Evolutionary conservation across 192 early-diverging fungal species (phyloP).

Genomic region (Phycomyces nitens): DNA sequence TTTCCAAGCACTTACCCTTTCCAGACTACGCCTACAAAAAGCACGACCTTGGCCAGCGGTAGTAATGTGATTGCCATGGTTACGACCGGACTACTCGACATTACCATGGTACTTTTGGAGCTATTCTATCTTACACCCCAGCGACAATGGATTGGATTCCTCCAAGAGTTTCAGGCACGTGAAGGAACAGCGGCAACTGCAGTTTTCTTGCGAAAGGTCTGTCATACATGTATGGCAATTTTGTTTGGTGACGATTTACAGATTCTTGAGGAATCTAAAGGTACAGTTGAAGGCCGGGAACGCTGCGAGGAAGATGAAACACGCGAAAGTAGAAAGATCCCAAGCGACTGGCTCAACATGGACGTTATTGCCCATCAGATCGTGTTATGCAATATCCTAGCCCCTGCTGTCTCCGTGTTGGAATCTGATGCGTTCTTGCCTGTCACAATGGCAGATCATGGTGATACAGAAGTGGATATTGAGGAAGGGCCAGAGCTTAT

Average conservation of each 20-base stretch:
- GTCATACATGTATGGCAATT: slow-evolving; percentile 26
- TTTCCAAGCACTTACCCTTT: slow-evolving; percentile 30
- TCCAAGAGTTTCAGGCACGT: slow-evolving; percentile 2
- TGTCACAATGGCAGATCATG: neutral
- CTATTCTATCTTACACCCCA: slow-evolving; percentile 29
- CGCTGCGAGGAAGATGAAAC: slow-evolving; percentile 8
- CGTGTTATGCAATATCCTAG: slow-evolving; percentile 24
- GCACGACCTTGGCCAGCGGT: neutral
- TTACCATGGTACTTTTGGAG: slow-evolving; percentile 33
- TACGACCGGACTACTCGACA: slow-evolving; percentile 30
- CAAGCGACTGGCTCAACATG: slow-evolving; percentile 40
- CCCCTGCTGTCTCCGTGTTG: slow-evolving; percentile 18
- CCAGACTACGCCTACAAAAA: slow-evolving; percentile 2
- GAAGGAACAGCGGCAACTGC: slow-evolving; percentile 19
- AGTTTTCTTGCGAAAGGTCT: slow-evolving; percentile 21
- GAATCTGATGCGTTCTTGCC: slow-evolving; percentile 27
- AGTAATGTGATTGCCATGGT: slow-evolving; percentile 22
- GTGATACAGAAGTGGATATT: slow-evolving; percentile 5
- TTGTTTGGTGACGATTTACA: slow-evolving; percentile 27
- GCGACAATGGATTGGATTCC: slow-evolving; percentile 21
- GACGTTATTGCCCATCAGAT: slow-evolving; percentile 40
- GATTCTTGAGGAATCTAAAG: neutral
- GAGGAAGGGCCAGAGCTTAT: neutral
- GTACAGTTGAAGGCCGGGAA: neutral
- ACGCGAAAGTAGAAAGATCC: slow-evolving; percentile 7